Base-by-base conservation (phyloP, 768 basidiomycete species). In the Mycena maculata region DNA sequence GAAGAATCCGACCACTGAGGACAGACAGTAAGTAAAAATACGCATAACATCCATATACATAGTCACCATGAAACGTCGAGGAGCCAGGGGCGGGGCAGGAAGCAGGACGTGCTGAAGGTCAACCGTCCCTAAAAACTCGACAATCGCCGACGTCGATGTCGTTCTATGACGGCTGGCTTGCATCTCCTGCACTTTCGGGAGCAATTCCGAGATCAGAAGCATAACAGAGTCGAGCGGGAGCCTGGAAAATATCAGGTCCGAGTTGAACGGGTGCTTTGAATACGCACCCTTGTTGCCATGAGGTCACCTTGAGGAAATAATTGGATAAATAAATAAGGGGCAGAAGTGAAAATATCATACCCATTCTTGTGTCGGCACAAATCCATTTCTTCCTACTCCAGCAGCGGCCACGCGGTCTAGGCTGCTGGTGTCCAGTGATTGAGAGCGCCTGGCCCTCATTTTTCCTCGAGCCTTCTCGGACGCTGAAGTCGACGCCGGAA, bases 291-390 rank as follows among this genome's bases (percentile, higher is more conserved):
- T 96, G 94, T 72, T 97, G 94, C 97, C 97, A 99, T 2, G 96
- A 96, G 23, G 92, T 87, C 5, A 95, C 92, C 92, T 93, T 3
- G 45, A 50, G 63, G 22, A 57, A 53, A 55, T 42, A 15, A 13
- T 28, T 65, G 18, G 36, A 45, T 25, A 36, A 33, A 44, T 33
- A 9, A 9, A 10, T 7, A 36, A 13, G 6, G 16, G 10, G 31
- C 41, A 44, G 11, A 61, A 49, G 41, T 42, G 50, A n/a, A 60
- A 25, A 63, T 44, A n/a, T 73, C 85, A 60, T 69, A 95, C 95
- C 97, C 98, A 99, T 88, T 95, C 95, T 76, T 98, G 94, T 4
- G 95, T 98, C 13, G 98, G 96, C 10, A 96, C 84, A 78, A 98
- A 99, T 3, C 95, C 94, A 76, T 95, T 96, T 70, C 92, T 85